Conservation (phyloP, 805 yeast genomes). For the Nakazawaea pomicola region DNA sequence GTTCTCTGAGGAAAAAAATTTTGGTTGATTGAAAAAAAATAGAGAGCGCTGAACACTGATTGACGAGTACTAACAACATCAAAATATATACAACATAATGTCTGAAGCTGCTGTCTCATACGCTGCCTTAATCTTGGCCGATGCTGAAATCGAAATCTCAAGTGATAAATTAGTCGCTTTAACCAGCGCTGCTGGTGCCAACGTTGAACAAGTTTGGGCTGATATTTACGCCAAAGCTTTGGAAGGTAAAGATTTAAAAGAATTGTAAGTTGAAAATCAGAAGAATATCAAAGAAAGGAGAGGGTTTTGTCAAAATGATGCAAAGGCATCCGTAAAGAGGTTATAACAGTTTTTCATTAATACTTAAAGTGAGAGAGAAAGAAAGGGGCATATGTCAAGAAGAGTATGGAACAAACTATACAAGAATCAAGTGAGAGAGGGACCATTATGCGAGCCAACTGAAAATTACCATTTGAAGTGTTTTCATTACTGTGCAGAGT, state of each 20-base stretch:
- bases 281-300: no score
- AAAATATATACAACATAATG: slow-evolving; percentile 41
- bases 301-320: no score
- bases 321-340: no score
- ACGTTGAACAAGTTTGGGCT: slow-evolving; percentile 81
- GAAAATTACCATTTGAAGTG: no score
- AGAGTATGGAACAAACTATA: no score
- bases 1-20: neutral
- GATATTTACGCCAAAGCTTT: slow-evolving; percentile 86
- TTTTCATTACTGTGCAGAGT: no score
- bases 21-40: slow-evolving; percentile 4
- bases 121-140: slow-evolving; percentile 98
- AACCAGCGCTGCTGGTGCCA: slow-evolving; percentile 78
- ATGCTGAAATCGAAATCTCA: slow-evolving; percentile 86
- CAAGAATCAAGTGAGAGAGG: no score
- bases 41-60: neutral
- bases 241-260: slow-evolving; percentile 79
- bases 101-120: slow-evolving; percentile 93
- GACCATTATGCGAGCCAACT: no score
- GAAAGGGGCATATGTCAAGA: no score
- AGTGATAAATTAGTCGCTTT: slow-evolving; percentile 77
- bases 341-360: no score
- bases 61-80: neutral
- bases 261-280: slow-evolving; percentile 42
- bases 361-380: no score